These are phyloP conservation scores for Lipomyces spencermartinsiae DNA, from an alignment of 805 yeast genomes.

Conservation along the genomic window DNA sequence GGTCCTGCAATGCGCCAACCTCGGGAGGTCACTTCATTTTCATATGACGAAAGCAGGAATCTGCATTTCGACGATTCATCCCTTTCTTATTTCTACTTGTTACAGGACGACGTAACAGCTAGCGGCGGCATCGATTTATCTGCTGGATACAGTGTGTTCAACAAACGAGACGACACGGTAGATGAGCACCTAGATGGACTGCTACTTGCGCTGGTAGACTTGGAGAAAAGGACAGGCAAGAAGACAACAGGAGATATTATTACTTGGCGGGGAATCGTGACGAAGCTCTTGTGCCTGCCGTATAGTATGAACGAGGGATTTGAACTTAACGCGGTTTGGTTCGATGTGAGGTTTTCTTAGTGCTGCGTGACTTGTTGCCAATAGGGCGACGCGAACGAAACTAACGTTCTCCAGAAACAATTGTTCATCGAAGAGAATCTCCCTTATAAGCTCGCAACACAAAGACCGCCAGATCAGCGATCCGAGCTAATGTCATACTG, in stretches of 20 bases:
- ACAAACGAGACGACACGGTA: slow-evolving; percentile 55
- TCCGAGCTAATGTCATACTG: slow-evolving; percentile 45
- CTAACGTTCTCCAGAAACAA: slow-evolving; percentile 41
- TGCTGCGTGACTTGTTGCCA: not conserved
- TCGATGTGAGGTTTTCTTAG: slow-evolving; percentile 55
- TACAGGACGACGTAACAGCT: slow-evolving; percentile 58
- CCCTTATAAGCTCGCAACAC: slow-evolving; percentile 41
- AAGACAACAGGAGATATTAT: slow-evolving; percentile 65
- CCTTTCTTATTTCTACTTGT: slow-evolving; percentile 78
- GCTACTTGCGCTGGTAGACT: slow-evolving; percentile 58
- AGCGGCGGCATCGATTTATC: slow-evolving; percentile 67
- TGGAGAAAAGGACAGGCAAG: slow-evolving; percentile 59
- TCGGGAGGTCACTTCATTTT: slow-evolving; percentile 73
- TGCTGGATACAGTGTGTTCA: slow-evolving; percentile 67
- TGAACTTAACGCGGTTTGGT: slow-evolving; percentile 66
- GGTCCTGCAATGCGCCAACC: slow-evolving; percentile 80
- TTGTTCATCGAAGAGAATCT: slow-evolving; percentile 52
- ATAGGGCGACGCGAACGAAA: not conserved
- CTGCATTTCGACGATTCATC: slow-evolving; percentile 57
- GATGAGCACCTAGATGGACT: slow-evolving; percentile 63
- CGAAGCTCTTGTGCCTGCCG: slow-evolving; percentile 71
- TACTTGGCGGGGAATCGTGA: slow-evolving; percentile 86
- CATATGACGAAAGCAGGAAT: slow-evolving; percentile 60
- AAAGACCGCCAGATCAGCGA: slow-evolving; percentile 35
- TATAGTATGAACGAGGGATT: slow-evolving; percentile 63